Conservation (phyloP, 768 basidiomycete species). For the Phaeotremella fagi region DNA sequence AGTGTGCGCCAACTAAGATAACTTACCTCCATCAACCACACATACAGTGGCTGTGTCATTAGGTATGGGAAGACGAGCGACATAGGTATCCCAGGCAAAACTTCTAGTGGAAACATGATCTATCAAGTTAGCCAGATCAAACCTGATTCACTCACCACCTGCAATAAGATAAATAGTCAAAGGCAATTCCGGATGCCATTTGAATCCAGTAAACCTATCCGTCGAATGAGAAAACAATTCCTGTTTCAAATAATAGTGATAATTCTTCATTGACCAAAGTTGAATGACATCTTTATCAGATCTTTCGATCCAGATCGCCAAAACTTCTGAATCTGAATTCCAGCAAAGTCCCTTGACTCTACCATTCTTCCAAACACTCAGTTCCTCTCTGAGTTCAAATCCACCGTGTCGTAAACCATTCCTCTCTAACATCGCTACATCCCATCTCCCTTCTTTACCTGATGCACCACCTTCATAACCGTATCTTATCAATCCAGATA, state of each 20-base stretch:
- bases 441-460: constrained; percentile 61
- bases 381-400: constrained; percentile 59
- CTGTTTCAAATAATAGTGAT: constrained; percentile 97
- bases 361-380: constrained; percentile 33
- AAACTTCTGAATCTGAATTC: constrained; percentile 81
- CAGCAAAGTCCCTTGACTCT: constrained; percentile 71
- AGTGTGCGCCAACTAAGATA: neutral
- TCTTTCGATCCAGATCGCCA: constrained; percentile 77
- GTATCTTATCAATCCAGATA: constrained; percentile 74
- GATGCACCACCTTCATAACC: constrained; percentile 63
- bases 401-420: constrained; percentile 92
- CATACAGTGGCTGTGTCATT: constrained; percentile 77
- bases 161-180: constrained; percentile 65
- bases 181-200: constrained; percentile 83
- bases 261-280: constrained; percentile 90
- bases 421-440: constrained; percentile 89
- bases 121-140: too few species aligned
- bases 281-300: constrained; percentile 62
- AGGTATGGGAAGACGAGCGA: constrained; percentile 59
- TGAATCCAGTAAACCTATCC: constrained; percentile 63
- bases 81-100: constrained; percentile 74
- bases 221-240: constrained; percentile 54
- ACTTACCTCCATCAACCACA: constrained; percentile 81
- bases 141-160: constrained; percentile 58
- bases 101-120: constrained; percentile 57